These are phyloP conservation scores for Taiozyma sp. DNA, from an alignment of 1,139 yeast species.

Conservation along the genomic window DNA sequence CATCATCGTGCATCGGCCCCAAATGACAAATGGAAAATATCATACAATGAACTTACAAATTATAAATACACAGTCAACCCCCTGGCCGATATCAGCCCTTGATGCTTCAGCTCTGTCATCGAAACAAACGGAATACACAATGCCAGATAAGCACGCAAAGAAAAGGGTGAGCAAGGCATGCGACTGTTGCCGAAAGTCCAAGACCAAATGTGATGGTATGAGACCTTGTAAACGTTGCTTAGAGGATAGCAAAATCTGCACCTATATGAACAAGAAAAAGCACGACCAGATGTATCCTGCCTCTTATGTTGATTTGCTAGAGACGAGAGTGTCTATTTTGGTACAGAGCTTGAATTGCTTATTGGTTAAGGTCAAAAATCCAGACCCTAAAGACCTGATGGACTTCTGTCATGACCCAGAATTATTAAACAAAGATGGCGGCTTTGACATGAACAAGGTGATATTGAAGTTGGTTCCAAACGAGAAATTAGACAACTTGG, in stretches of 20 bases:
- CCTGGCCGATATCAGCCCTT: neutral
- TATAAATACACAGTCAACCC: neutral
- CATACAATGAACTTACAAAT: neutral
- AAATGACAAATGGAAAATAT: neutral
- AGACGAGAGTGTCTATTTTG: conserved; percentile 59
- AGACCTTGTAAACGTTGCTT: conserved; percentile 71
- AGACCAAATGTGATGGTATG: conserved; percentile 74
- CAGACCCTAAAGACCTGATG: conserved; percentile 18
- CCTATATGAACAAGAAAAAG: conserved; percentile 65
- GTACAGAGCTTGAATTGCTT: conserved; percentile 48
- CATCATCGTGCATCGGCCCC: neutral
- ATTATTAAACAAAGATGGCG: conserved; percentile 16
- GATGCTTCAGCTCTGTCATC: neutral
- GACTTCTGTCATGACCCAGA: conserved; percentile 15
- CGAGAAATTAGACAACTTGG: conserved; percentile 20
- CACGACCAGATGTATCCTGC: conserved; percentile 59
- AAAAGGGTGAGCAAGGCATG: conserved; percentile 80
- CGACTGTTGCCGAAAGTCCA: conserved; percentile 72
- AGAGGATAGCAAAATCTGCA: conserved; percentile 69
- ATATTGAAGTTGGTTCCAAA: conserved; percentile 17
- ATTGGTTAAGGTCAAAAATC: conserved; percentile 31
- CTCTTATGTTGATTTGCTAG: conserved; percentile 68
- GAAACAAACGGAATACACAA: neutral
- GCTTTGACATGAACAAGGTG: conserved; percentile 23
- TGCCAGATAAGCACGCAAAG: conserved; percentile 30